Evolutionary conservation across 2,329 filamentous ascomycete genomes (phyloP).

Genomic region (Colletotrichum brevisporum): DNA sequence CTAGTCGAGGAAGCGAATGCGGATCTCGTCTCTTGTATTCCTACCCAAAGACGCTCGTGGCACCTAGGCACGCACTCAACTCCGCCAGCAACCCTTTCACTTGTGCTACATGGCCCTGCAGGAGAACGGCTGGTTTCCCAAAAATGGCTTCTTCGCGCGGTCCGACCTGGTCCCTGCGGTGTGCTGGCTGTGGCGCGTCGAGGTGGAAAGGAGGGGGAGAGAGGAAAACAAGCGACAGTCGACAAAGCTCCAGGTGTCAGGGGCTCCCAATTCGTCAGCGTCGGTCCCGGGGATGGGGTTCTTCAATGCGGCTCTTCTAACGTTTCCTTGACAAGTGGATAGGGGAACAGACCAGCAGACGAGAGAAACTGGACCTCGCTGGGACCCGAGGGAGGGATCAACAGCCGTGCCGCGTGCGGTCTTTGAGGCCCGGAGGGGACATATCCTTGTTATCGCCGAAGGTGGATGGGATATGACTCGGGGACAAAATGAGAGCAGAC

Average conservation of each 20-base stretch:
- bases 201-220: slow-evolving; percentile 9
- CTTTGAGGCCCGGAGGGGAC: slow-evolving; percentile 6
- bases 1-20: slow-evolving; percentile 13
- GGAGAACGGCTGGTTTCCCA: slow-evolving; percentile 16
- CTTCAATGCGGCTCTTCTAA: background rate
- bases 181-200: background rate
- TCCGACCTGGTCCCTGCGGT: slow-evolving; percentile 20
- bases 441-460: slow-evolving; percentile 28
- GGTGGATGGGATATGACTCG: slow-evolving; percentile 29
- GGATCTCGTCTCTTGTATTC: slow-evolving; percentile 27
- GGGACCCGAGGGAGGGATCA: slow-evolving; percentile 11
- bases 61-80: slow-evolving; percentile 16
- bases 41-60: slow-evolving; percentile 22
- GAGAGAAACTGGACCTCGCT: background rate
- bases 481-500: slow-evolving; percentile 18
- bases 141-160: slow-evolving; percentile 7
- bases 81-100: slow-evolving; percentile 22
- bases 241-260: background rate
- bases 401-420: background rate
- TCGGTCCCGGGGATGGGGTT: slow-evolving; percentile 10
- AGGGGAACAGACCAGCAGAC: background rate
- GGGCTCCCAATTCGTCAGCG: slow-evolving; percentile 3
- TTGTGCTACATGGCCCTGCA: slow-evolving; percentile 14
- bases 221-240: background rate
- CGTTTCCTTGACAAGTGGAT: slow-evolving; percentile 20